Base-by-base conservation (phyloP, 345 rosid species). In the Crucihimalaya himalaica region DNA sequence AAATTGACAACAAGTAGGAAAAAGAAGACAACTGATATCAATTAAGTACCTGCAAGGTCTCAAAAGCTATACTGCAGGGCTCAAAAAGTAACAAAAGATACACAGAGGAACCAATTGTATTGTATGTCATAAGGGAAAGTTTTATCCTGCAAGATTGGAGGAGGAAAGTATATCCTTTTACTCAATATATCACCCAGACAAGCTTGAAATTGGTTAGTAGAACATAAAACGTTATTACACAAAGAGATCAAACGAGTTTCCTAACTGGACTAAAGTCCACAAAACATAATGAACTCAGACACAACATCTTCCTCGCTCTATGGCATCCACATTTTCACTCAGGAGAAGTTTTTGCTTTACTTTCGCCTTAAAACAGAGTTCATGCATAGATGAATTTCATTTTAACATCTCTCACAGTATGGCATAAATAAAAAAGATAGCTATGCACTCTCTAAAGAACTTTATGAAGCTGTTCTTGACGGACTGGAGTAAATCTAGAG, bases 41-140 rank as follows among this genome's bases (percentile, higher is more conserved):
- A 54, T 56, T 15, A 59, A 50, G 40, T 78, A 78, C 81, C 81
- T 73, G 81, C 78, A 78, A 72, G 78, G 81, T 78, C 71, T 78
- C 81, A 68, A 78, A 78, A 68, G 81, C 81, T 61, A 78, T 78
- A 68, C 81, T 78, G 78, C 78, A 78, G 53, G 81, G 81, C 75
- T 78, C 81, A 68, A 72, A 78, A 60, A 78, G 81, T 56, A 78
- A 78, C 66, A 78, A 62, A 31, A 78, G 78, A 68, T 72, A 78
- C 74, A 78, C 56, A 62, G 81, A 54, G 39, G 81, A 73, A 53
- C 81, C 81, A 62, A 68, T 54, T 54, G 78, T 37, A 67, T 63
- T 35, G 75, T 78, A 78, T 62, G 77, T 78, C 78, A 72, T 54
- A 52, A 78, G 75, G 51, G 78, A 78, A 67, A 78, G 81, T 64